Conservation (phyloP, 257 asterid genomes). For the Solanum lignicaule region DNA sequence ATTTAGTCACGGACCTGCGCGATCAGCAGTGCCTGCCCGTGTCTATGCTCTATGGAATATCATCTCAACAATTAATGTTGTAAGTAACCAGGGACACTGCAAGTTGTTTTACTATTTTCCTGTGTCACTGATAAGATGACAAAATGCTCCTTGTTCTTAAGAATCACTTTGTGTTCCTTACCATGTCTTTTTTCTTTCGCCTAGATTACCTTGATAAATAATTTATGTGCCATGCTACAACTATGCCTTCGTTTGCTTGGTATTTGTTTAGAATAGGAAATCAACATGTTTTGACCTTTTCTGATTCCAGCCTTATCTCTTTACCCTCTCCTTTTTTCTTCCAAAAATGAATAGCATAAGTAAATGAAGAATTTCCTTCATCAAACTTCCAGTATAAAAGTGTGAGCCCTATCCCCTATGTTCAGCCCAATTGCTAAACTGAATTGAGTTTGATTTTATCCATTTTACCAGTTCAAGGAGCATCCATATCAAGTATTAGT, state of each 20-base stretch:
- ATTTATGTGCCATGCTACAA: background rate
- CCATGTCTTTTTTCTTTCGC: background rate
- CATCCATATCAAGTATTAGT: background rate
- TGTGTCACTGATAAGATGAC: background rate
- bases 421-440: background rate
- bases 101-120: background rate
- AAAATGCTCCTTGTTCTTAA: background rate
- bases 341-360: background rate
- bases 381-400: background rate
- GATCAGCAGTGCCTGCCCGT: conserved; percentile 81
- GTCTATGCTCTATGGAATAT: conserved; percentile 81
- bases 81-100: conserved; percentile 27
- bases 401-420: background rate
- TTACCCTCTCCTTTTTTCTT: background rate
- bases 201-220: background rate
- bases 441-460: background rate
- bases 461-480: background rate
- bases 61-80: conserved; percentile 65
- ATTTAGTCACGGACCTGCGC: conserved; percentile 76
- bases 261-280: background rate
- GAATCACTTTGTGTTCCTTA: background rate
- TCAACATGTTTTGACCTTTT: background rate
- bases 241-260: background rate
- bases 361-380: background rate
- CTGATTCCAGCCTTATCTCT: background rate